Conservation (phyloP, 2,329 filamentous ascomycete species). For the Podosphaera aphanis region DNA sequence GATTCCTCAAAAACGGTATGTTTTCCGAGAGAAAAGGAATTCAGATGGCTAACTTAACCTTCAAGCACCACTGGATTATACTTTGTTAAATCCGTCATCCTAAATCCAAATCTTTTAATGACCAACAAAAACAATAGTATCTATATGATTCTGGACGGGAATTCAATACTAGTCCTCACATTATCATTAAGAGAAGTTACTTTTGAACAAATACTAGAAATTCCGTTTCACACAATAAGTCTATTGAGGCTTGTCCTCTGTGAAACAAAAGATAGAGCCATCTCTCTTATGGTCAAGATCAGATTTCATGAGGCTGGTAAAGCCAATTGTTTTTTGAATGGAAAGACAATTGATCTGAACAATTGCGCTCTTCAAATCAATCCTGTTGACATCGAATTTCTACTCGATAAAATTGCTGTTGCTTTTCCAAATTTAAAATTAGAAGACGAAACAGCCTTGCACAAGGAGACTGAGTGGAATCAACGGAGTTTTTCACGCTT, state of each 20-base stretch:
- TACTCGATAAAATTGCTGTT: background rate
- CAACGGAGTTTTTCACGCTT: background rate
- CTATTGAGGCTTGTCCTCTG: background rate
- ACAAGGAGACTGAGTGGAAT: background rate
- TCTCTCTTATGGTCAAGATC: background rate
- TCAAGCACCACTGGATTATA: background rate
- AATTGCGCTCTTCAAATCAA: background rate
- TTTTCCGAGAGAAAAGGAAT: background rate
- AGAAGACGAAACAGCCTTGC: background rate
- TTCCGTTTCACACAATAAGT: slow-evolving; percentile 1
- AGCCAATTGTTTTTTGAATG: background rate
- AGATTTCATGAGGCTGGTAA: background rate
- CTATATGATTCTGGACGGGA: slow-evolving; percentile 3
- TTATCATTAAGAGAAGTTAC: background rate
- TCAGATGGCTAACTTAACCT: background rate
- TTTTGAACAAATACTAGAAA: slow-evolving; percentile 4
- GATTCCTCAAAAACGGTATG: background rate
- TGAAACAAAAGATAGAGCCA: background rate
- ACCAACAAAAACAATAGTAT: slow-evolving; percentile 2
- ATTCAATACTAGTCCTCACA: slow-evolving; percentile 2
- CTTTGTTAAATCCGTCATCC: slow-evolving; percentile 1
- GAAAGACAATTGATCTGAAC: background rate
- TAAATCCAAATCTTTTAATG: slow-evolving; percentile 2
- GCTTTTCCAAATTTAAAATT: background rate
- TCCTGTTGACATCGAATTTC: background rate